Base-by-base conservation (phyloP, 345 rosid species). In the Lumnitzera littorea region DNA sequence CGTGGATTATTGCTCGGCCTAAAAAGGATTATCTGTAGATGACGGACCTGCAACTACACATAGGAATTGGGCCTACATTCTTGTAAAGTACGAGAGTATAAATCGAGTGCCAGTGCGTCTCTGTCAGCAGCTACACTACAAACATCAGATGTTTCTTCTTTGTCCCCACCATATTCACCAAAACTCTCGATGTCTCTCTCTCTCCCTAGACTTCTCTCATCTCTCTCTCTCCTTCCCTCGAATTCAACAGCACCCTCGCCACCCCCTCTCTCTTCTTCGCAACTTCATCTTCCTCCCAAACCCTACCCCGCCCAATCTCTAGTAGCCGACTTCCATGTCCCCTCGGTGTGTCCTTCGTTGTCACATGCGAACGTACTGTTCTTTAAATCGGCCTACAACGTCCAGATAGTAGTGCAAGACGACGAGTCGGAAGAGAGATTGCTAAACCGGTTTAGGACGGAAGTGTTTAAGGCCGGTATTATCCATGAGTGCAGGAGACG, bases 371-470 rank as follows among this genome's bases (percentile, higher is more conserved):
- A 61, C 31, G 31, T 66, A 57, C 68, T 73, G 9, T 73, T 64
- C 63, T 67, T 51, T 68, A 74, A 68, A 49, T 73, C 78, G 15
- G 60, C 61, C 6, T 74, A 67, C 46, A 78, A 78, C 58, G 73
- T 66, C 55, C 70, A 71, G 74, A 63, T 74, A 7, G 48, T 62
- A 1, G 76, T 70, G 60, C 67, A 43, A 0, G 82, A 74, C 48
- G 56, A 69, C 69, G 79, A 78, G 69, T 52, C 82, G 4, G 82
- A 74, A 72, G 82, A 78, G 54, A 63, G 65, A 47, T 31, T 74
- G 59, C 15, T 78, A 48, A 53, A 47, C 9, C 67, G 74, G 67
- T 74, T 78, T 72, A 60, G 66, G 52, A 57, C 68, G 47, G 72
- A 64, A 57, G 79, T 71, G 11, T 13, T 60, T 3, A 74, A 12